phyloP scores from a whole-genome alignment of 805 yeast species.

The Starmerella lactis-condensi region DNA sequence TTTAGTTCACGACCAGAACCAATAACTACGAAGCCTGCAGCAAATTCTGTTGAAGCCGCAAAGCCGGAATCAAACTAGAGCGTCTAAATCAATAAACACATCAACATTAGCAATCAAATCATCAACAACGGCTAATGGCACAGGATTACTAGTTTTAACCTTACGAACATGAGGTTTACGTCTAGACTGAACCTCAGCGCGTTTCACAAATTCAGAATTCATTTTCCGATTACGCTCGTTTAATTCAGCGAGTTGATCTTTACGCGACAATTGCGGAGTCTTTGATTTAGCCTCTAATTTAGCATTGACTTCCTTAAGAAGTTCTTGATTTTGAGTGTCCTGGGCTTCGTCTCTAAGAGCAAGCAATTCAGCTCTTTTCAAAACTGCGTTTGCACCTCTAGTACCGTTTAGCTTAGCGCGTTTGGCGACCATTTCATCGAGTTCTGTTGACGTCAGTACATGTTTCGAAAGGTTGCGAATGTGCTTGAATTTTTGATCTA shows the following conservation, averaged over 20 bases:
- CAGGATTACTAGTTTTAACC: slow-evolving; percentile 1
- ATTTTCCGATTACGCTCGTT: slow-evolving; percentile 72
- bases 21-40: slow-evolving; percentile 4
- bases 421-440: slow-evolving; percentile 57
- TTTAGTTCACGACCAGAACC: slow-evolving; percentile 16
- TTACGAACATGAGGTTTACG: slow-evolving; percentile 69
- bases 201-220: slow-evolving; percentile 57
- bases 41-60: slow-evolving; percentile 16
- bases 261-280: too few species aligned
- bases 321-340: slow-evolving; percentile 25
- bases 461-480: slow-evolving; percentile 44
- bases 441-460: slow-evolving; percentile 48
- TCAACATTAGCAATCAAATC: slow-evolving; percentile 26
- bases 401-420: slow-evolving; percentile 46
- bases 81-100: slow-evolving; percentile 27
- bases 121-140: slow-evolving; percentile 19
- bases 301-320: slow-evolving; percentile 21
- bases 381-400: slow-evolving; percentile 57
- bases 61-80: slow-evolving; percentile 19
- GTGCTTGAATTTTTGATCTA: slow-evolving; percentile 46
- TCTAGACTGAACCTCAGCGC: slow-evolving; percentile 43
- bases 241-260: too few species aligned
- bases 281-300: too few species aligned
- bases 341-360: slow-evolving; percentile 61
- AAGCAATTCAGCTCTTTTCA: slow-evolving; percentile 49